A percentile compares a stretch with the other conserved stretches of the same genome.
phyloP scores from a whole-genome alignment of 805 yeast genomes.

The Monosporozyma solicola region DNA sequence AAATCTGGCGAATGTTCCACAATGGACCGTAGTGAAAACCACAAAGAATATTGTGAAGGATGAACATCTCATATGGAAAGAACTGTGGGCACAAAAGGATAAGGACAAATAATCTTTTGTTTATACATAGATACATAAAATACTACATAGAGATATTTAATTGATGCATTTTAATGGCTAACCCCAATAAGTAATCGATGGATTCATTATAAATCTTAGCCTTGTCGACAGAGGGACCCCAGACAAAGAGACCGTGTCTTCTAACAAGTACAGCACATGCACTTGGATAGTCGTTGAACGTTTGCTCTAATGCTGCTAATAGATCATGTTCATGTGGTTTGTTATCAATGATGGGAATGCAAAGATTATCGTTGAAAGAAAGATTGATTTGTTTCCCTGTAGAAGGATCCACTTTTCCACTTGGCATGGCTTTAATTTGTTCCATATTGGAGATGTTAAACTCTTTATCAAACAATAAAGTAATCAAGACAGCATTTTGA shows the following conservation, averaged over 20 bases:
- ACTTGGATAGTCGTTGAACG: slow-evolving; percentile 62
- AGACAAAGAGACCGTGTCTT: slow-evolving; percentile 91
- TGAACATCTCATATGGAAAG: slow-evolving; percentile 25
- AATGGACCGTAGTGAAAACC: slow-evolving; percentile 11
- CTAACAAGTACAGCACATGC: slow-evolving; percentile 83
- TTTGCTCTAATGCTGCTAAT: slow-evolving; percentile 52
- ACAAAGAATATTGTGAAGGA: slow-evolving; percentile 19
- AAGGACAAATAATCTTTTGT: not conserved
- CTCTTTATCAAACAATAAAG: slow-evolving; percentile 59
- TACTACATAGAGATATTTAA: slow-evolving; percentile 17
- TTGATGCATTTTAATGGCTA: slow-evolving; percentile 75
- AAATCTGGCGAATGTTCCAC: not conserved
- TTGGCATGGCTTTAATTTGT: slow-evolving; percentile 88
- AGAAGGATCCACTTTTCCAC: slow-evolving; percentile 39
- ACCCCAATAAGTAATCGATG: slow-evolving; percentile 75
- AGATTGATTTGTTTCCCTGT: slow-evolving; percentile 46
- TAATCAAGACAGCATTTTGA: slow-evolving; percentile 74
- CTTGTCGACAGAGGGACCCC: slow-evolving; percentile 90
- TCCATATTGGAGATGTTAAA: slow-evolving; percentile 75
- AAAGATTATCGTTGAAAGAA: slow-evolving; percentile 63
- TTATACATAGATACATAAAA: not conserved
- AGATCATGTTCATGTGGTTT: slow-evolving; percentile 83
- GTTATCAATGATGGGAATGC: slow-evolving; percentile 86
- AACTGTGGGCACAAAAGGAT: slow-evolving; percentile 7
- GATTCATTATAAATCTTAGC: slow-evolving; percentile 93